These are phyloP conservation scores for Hypoxylon trugodes DNA, from an alignment of 495 filamentous ascomycete genomes.

Conservation along the genomic window DNA sequence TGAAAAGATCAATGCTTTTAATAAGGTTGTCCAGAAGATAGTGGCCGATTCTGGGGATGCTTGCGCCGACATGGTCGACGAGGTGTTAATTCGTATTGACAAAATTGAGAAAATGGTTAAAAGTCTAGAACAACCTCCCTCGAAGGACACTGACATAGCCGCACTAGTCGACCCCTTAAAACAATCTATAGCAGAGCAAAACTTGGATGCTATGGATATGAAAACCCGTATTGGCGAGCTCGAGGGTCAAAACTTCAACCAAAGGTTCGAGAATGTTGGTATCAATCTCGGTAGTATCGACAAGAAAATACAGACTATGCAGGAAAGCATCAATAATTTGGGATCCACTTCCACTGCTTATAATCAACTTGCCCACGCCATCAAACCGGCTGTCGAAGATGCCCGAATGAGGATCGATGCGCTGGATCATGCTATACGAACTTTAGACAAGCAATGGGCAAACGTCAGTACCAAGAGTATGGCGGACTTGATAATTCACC, in stretches of 20 bases:
- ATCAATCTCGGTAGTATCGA: background rate
- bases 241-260: slow-evolving; percentile 14
- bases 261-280: slow-evolving; percentile 18
- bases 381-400: slow-evolving; percentile 19
- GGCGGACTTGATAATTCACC: slow-evolving; percentile 30
- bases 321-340: background rate
- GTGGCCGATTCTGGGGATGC: slow-evolving; percentile 16
- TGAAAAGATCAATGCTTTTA: slow-evolving; percentile 11
- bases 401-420: slow-evolving; percentile 16
- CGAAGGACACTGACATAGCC: slow-evolving; percentile 1
- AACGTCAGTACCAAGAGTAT: slow-evolving; percentile 39
- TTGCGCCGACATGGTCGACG: slow-evolving; percentile 33
- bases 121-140: background rate
- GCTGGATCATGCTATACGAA: slow-evolving; percentile 19
- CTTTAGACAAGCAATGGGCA: slow-evolving; percentile 32
- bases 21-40: background rate
- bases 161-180: background rate
- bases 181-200: background rate
- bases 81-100: slow-evolving; percentile 5
- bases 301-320: background rate
- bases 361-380: background rate
- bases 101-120: slow-evolving; percentile 3
- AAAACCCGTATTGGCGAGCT: slow-evolving; percentile 9
- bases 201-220: background rate
- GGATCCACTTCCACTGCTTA: background rate